phyloP scores from a whole-genome alignment of 805 yeast species.

The Scheffersomyces ergatensis region DNA sequence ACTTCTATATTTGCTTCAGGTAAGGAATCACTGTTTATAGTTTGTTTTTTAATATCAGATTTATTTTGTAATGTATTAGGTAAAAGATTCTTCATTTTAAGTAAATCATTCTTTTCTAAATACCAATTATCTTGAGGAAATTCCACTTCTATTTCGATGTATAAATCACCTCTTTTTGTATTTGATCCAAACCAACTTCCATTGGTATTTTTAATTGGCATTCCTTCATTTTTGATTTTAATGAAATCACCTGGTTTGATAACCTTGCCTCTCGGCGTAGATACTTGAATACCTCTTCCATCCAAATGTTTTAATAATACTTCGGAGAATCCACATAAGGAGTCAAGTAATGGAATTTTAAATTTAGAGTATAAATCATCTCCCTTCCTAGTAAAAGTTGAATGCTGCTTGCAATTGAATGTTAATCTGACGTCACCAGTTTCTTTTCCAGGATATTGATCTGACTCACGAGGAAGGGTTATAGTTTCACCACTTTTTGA shows the following conservation, averaged over 20 bases:
- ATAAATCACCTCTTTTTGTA: constrained; percentile 61
- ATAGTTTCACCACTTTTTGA: constrained; percentile 60
- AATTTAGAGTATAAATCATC: constrained; percentile 63
- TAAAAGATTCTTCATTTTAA: constrained; percentile 51
- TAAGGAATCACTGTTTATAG: constrained; percentile 22
- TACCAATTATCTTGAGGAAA: constrained; percentile 89
- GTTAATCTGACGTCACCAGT: constrained; percentile 78
- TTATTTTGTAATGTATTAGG: constrained; percentile 39
- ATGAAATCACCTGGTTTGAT: constrained; percentile 72
- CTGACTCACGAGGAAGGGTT: constrained; percentile 67
- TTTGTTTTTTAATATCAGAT: constrained; percentile 18
- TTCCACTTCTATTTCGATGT: constrained; percentile 65
- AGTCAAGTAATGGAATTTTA: constrained; percentile 68
- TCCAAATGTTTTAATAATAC: constrained; percentile 72
- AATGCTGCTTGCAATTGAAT: constrained; percentile 50
- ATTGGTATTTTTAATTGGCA: constrained; percentile 57
- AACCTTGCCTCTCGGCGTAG: constrained; percentile 76
- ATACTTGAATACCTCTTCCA: constrained; percentile 65
- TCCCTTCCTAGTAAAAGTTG: constrained; percentile 52
- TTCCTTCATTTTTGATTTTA: constrained; percentile 71
- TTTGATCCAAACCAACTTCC: constrained; percentile 27
- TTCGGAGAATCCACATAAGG: constrained; percentile 78
- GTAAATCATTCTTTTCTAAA: constrained; percentile 64
- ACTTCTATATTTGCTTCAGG: constrained; percentile 38
- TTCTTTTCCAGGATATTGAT: constrained; percentile 65